Evolutionary conservation across 176 grass and related monocot species (phyloP).

Genomic region (Tillandsia fasciculata): DNA sequence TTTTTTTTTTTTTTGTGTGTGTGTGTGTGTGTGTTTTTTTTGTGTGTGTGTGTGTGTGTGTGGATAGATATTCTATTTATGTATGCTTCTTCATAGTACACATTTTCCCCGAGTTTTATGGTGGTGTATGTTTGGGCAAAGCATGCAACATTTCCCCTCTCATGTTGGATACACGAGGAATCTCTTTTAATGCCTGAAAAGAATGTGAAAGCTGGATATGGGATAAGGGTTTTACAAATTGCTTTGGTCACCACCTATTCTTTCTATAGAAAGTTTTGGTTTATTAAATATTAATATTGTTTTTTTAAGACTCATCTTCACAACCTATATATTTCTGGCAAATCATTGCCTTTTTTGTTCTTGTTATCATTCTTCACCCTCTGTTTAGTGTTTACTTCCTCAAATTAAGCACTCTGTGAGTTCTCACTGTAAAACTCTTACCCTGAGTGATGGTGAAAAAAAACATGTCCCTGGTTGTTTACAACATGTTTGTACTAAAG

Average conservation of each 20-base stretch:
- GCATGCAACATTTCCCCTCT: not conserved
- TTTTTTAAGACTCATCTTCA: not conserved
- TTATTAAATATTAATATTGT: not conserved
- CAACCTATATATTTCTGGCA: not conserved
- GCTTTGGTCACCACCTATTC: not conserved
- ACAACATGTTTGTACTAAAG: not conserved
- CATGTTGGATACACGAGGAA: too few relatives aligned
- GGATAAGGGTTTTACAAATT: not conserved
- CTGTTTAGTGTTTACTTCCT: not conserved
- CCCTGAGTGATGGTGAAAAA: too few relatives aligned
- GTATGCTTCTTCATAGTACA: not conserved
- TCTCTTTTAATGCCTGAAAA: not conserved
- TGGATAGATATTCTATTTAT: not conserved
- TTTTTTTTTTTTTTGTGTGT: conserved; percentile 9
- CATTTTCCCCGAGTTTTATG: not conserved
- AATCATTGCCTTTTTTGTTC: not conserved
- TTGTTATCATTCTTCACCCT: not conserved
- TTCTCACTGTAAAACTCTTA: not conserved
- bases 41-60: too few relatives aligned
- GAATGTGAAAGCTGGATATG: not conserved
- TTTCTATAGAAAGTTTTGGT: not conserved
- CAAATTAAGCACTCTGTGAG: not conserved
- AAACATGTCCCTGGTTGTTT: not conserved
- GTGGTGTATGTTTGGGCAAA: not conserved
- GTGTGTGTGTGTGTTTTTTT: too few relatives aligned